Evolutionary conservation across 1,284 basidiomycete species (phyloP), one percentile per base, ranked within the genome.

Genomic region (Ceratobasidium sp.): DNA sequence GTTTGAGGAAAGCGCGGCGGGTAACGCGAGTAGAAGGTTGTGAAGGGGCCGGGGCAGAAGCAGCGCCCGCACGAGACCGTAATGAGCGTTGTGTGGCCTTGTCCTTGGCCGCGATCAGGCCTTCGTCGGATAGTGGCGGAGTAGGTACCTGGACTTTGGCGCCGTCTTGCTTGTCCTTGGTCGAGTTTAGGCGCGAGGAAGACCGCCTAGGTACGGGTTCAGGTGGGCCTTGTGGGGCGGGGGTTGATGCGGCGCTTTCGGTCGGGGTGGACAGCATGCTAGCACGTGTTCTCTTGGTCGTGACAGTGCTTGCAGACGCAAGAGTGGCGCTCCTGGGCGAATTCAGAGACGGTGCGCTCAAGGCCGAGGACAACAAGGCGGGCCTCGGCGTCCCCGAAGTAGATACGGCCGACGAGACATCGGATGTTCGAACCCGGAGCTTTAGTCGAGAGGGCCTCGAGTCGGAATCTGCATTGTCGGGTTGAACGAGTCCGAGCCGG

Each of bases 1-100:
- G 62, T 34, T 67, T 67, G 27, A 67, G 62, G 40, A 67, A 67
- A 20, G 62, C 62, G 22, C 62, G 62, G 10, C 62, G 62, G 22
- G 62, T 67, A 29, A 67, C 50, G 25, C 62, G 62, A 31, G 50
- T 27, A 20, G 62, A 43, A 1, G 43, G 57, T 29, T 45, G 40
- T 27, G 57, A 22, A 10, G 35, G 2, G 12, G 40, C n/a, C 15
- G 55, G 40, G 38, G 22, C 31, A 12, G 32, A 22, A 20, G 50
- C 13, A 6, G 50, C 50, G 40, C 27, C 32, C 4, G 62, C 35
- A 3, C 62, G 62, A 43, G 62, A 67, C 3, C 62, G 62, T 17
- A 67, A 20, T 10, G 62, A 42, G 6, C 62, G 49, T 20, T 20
- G 32, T 10, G 12, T 5, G n/a, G 25, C 53, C n/a, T 29, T 43